A percentile compares a stretch with the other conserved stretches of the same genome.
Evolutionary conservation across 805 yeast genomes (phyloP).

Genomic region (Pichia exigua): DNA sequence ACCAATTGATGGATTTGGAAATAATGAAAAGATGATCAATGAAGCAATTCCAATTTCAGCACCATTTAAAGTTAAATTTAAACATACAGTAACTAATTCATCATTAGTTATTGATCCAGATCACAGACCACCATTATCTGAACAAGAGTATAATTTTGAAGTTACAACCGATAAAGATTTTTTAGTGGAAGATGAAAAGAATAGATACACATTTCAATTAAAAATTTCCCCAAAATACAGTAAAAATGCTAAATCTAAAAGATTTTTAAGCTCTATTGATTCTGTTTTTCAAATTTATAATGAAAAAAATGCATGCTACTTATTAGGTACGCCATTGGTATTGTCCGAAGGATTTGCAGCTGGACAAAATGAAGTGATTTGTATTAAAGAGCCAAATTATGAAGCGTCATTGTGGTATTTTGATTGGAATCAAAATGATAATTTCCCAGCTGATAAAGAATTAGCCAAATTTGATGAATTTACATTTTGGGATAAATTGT

Average conservation of each 20-base stretch:
- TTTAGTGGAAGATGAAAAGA: constrained; percentile 8
- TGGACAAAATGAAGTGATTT: constrained; percentile 91
- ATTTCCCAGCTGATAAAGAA: constrained; percentile 28
- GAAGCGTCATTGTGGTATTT: constrained; percentile 68
- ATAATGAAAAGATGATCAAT: constrained; percentile 32
- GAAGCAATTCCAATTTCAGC: constrained; percentile 29
- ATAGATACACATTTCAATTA: constrained; percentile 63
- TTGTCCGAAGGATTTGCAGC: constrained; percentile 52
- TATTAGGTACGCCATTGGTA: constrained; percentile 64
- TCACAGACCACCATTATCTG: constrained; percentile 76
- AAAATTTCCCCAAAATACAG: constrained; percentile 37
- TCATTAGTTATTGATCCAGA: constrained; percentile 60
- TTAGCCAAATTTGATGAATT: constrained; percentile 26
- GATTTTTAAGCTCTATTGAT: constrained; percentile 47
- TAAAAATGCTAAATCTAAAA: constrained; percentile 26
- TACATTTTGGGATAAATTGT: constrained; percentile 42
- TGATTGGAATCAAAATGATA: constrained; percentile 57
- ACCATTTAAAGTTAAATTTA: constrained; percentile 54
- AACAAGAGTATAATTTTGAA: constrained; percentile 83
- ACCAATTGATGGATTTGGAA: constrained; percentile 23
- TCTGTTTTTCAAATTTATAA: constrained; percentile 66
- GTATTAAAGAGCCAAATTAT: constrained; percentile 65
- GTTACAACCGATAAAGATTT: constrained; percentile 37
- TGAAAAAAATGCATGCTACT: constrained; percentile 55
- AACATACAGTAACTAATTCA: constrained; percentile 61